Conservation (phyloP, 495 filamentous ascomycete species). For the Podospora australis region DNA sequence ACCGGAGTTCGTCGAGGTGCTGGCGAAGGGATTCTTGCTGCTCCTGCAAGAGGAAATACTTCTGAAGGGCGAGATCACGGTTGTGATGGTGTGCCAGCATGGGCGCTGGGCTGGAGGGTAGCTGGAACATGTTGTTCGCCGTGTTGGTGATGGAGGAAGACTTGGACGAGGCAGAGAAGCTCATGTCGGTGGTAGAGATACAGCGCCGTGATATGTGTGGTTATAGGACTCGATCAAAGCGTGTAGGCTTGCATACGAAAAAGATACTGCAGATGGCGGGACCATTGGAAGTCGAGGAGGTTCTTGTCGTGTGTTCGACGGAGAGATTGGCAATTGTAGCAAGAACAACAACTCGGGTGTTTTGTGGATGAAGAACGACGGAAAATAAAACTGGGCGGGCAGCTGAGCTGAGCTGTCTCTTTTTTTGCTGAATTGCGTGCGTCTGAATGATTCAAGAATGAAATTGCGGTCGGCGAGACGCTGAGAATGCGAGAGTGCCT, state of each 20-base stretch:
- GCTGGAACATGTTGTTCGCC: conserved; percentile 12
- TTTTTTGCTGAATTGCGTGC: conserved; percentile 8
- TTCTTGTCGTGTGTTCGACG: neutral
- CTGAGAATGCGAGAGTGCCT: conserved; percentile 3
- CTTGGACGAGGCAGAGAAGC: neutral
- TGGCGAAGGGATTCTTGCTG: conserved; percentile 49
- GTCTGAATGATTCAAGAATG: conserved; percentile 4
- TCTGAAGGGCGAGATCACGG: conserved; percentile 46
- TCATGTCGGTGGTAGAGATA: neutral
- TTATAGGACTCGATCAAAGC: neutral
- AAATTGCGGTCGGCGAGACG: conserved; percentile 7
- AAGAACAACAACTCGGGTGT: no score
- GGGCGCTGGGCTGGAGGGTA: conserved; percentile 8
- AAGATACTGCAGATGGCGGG: conserved; percentile 3
- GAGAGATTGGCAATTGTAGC: no score
- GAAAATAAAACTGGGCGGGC: neutral
- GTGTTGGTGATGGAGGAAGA: conserved; percentile 3
- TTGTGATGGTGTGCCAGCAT: conserved; percentile 23
- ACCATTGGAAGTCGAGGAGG: conserved; percentile 11
- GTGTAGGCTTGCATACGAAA: conserved; percentile 7
- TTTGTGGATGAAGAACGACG: neutral
- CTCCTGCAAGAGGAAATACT: conserved; percentile 49
- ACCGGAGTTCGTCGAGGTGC: conserved; percentile 42
- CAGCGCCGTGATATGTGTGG: neutral
- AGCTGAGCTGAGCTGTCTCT: neutral